Base-by-base conservation (phyloP, 306 rosid genomes). In the Luffa acutangula region DNA sequence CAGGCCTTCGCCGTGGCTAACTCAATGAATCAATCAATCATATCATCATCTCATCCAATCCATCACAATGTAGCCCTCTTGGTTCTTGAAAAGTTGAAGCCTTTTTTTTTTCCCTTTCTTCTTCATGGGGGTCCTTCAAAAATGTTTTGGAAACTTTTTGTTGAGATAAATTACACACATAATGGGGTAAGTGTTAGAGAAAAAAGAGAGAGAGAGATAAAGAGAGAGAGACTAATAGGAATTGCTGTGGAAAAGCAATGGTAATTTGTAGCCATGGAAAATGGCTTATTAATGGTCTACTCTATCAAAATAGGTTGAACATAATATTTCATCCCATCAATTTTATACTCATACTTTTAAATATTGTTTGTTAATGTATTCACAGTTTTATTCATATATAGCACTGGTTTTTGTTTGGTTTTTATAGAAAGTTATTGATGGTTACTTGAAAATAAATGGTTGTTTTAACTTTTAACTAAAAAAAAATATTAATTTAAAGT, bases 1-100 rank as follows among this genome's bases (percentile, higher is more conserved):
- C 82, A 7, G 89, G 93, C 57, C 49, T 81, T 76, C 46, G 88
- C 21, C 89, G 81, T 79, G 86, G 86, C 77, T 87, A 64, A 52
- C 49, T 9, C 57, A 42, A 45, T 7, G 73, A 41, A 41, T 70
- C 77, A 25, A 69, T 67, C 33, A 65, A 60, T 57, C 36, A 17
- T n/a, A 20, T 21, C 39, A 46, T 11, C 17, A 2, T 72, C 36
- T 15, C 31, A 15, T 53, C 58, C 4, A 17, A 0, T 71, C 58
- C 12, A 20, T 18, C 54, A 0, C 34, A 20, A 5, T 41, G 3
- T 52, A 48, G 15, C 15, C 33, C 12, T 31, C 7, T 67, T 67
- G 6, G 21, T 48, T 46, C 31, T 46, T 25, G 43, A 73, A 51
- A 73, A 73, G 60, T 41, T 41, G 34, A 21, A 45, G 11, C 66